Percentiles rank a stretch among this genome's conserved stretches.
Evolutionary conservation across 2,329 filamentous ascomycete genomes (phyloP).

Genomic region (Chaetoscypha palmicola): DNA sequence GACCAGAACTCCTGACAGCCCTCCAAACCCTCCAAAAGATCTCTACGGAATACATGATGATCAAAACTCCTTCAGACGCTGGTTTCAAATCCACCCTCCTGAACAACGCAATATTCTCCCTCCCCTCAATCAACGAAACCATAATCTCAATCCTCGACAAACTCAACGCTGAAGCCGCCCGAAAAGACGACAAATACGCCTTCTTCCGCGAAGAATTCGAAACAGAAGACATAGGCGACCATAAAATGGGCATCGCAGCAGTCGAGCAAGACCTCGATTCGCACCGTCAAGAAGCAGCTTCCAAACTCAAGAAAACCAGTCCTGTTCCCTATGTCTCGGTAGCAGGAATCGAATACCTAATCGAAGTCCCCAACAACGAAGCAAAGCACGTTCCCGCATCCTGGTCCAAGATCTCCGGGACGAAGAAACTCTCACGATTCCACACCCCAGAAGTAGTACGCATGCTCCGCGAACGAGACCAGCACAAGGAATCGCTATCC

Average conservation of each 20-base stretch:
- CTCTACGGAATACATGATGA: conserved; percentile 64
- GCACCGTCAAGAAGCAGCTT: conserved; percentile 64
- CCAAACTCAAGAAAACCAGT: conserved; percentile 61
- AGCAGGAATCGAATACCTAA: conserved; percentile 86
- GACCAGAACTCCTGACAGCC: conserved; percentile 77
- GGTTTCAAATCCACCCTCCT: conserved; percentile 68
- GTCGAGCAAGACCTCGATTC: conserved; percentile 83
- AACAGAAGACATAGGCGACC: conserved; percentile 79
- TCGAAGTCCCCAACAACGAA: conserved; percentile 78
- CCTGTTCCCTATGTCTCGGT: conserved; percentile 75
- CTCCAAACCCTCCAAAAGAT: conserved; percentile 82
- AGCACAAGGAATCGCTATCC: conserved; percentile 87
- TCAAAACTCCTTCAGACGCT: conserved; percentile 57
- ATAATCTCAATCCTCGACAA: conserved; percentile 72
- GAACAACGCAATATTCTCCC: conserved; percentile 60
- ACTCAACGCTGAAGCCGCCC: conserved; percentile 79
- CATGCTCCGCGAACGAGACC: conserved; percentile 79
- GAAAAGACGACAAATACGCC: conserved; percentile 81
- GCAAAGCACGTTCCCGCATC: conserved; percentile 86
- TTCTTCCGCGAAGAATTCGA: conserved; percentile 88
- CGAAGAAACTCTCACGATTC: conserved; percentile 86
- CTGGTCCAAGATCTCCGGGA: conserved; percentile 92
- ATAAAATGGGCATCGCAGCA: conserved; percentile 84
- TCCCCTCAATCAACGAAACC: conserved; percentile 69
- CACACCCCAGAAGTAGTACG: conserved; percentile 86